These are phyloP conservation scores for Microbotryum saponariae DNA, from an alignment of 1,284 basidiomycete genomes.

Conservation along the genomic window DNA sequence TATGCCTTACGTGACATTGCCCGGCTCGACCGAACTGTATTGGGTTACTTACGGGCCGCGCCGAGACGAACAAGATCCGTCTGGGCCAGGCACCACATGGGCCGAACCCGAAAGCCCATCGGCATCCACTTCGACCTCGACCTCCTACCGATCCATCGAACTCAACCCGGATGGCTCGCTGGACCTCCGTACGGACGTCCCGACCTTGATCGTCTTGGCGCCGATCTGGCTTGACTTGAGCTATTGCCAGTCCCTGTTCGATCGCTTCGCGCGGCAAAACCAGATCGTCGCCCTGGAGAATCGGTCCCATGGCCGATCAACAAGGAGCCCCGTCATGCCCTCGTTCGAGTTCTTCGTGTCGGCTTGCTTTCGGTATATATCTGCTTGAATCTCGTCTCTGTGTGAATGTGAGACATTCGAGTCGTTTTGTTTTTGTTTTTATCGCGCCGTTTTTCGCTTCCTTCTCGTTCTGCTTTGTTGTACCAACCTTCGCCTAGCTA, in stretches of 20 bases:
- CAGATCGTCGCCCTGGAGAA: constrained; percentile 8
- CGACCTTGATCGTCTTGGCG: constrained; percentile 18
- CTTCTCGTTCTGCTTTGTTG: too few relatives aligned
- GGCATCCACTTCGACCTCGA: too few relatives aligned
- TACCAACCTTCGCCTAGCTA: too few relatives aligned
- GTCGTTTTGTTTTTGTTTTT: too few relatives aligned
- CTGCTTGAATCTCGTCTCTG: too few relatives aligned
- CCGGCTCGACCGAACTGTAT: constrained; percentile 10
- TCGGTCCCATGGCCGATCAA: constrained; percentile 10
- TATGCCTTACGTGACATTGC: constrained; percentile 17
- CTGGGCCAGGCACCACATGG: too few relatives aligned
- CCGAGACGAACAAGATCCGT: too few relatives aligned
- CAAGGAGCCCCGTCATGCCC: neutral
- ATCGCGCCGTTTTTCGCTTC: too few relatives aligned
- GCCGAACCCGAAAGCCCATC: too few relatives aligned
- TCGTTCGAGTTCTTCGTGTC: constrained; percentile 10
- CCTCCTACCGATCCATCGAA: too few relatives aligned
- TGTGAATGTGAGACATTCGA: too few relatives aligned
- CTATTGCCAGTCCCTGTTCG: constrained; percentile 10
- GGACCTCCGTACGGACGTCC: constrained; percentile 1
- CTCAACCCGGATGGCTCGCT: neutral
- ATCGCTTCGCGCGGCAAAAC: constrained; percentile 5
- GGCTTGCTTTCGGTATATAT: neutral
- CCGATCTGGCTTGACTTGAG: constrained; percentile 11
- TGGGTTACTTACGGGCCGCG: constrained; percentile 7